Evolutionary conservation across 768 basidiomycete genomes (phyloP).

Genomic region (Ramaria sp.): DNA sequence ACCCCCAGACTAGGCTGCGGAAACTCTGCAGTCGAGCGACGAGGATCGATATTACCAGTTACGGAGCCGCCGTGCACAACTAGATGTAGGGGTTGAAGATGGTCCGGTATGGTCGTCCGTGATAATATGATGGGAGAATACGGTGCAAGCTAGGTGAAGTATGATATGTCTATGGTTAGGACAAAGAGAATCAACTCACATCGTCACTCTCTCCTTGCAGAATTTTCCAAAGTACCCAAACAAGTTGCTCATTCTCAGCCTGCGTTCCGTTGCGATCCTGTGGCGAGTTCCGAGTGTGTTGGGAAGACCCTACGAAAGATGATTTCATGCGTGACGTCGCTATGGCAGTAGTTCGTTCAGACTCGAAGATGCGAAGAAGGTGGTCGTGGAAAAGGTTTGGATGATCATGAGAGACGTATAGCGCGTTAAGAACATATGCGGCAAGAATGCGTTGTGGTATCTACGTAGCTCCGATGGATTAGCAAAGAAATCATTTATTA

Average conservation of each 20-base stretch:
- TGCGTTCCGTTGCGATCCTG: slow-evolving; percentile 37
- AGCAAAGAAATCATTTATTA: not conserved
- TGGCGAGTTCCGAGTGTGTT: not conserved
- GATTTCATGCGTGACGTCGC: slow-evolving; percentile 10
- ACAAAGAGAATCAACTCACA: slow-evolving; percentile 29
- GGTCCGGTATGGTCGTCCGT: slow-evolving; percentile 63
- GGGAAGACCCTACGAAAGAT: not conserved
- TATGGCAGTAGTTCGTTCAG: slow-evolving; percentile 55
- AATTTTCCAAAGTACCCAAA: slow-evolving; percentile 85
- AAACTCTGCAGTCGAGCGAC: not conserved
- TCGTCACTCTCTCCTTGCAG: slow-evolving; percentile 75
- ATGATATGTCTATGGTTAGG: not conserved
- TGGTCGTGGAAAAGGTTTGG: slow-evolving; percentile 76
- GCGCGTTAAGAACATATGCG: slow-evolving; percentile 67
- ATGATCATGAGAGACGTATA: slow-evolving; percentile 73
- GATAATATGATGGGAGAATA: slow-evolving; percentile 70
- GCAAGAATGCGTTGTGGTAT: slow-evolving; percentile 64
- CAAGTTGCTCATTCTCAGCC: slow-evolving; percentile 61
- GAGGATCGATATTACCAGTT: not conserved
- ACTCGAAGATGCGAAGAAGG: slow-evolving; percentile 53
- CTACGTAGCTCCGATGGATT: not conserved
- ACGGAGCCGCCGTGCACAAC: slow-evolving; percentile 35
- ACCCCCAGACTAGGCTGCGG: not conserved
- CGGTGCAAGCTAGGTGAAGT: slow-evolving; percentile 54
- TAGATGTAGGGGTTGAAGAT: slow-evolving; percentile 64